Percentiles rank a stretch among this genome's conserved stretches.
Conservation (phyloP, 1,284 basidiomycete species). For the Peniophora sp. region DNA sequence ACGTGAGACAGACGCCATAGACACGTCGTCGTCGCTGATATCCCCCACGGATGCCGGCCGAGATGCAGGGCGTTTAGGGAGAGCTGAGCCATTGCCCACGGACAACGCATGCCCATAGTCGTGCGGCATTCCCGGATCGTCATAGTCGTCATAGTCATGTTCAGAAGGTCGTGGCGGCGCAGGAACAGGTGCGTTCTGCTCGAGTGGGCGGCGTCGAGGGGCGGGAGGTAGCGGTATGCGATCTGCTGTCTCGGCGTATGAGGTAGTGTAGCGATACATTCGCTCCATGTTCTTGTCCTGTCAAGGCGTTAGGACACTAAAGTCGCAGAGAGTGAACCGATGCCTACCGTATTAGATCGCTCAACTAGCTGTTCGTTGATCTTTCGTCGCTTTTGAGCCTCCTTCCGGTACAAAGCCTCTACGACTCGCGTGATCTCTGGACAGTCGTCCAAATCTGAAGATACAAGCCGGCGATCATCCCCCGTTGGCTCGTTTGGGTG, state of each 20-base stretch:
- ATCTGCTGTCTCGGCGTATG: conserved; percentile 57
- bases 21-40: conserved; percentile 42
- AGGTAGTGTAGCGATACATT: conserved; percentile 31
- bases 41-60: conserved; percentile 39
- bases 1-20: conserved; percentile 24
- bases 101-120: conserved; percentile 20
- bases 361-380: conserved; percentile 69
- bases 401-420: conserved; percentile 53
- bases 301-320: no score
- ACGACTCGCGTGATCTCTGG: conserved; percentile 59
- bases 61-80: conserved; percentile 34
- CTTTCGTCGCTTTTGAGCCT: conserved; percentile 63
- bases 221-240: conserved; percentile 52
- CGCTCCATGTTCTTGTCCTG: no score
- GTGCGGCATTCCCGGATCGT: conserved; percentile 14
- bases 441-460: conserved; percentile 73
- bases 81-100: conserved; percentile 30
- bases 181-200: conserved; percentile 12
- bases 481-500: conserved; percentile 32
- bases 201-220: conserved; percentile 32
- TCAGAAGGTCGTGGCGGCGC: conserved; percentile 1
- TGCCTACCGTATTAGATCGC: conserved; percentile 47
- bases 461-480: conserved; percentile 39
- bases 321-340: conserved; percentile 2
- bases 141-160: conserved; percentile 11